Base-by-base conservation (phyloP, 257 asterid genomes). In the Solanum infundibuliforme region DNA sequence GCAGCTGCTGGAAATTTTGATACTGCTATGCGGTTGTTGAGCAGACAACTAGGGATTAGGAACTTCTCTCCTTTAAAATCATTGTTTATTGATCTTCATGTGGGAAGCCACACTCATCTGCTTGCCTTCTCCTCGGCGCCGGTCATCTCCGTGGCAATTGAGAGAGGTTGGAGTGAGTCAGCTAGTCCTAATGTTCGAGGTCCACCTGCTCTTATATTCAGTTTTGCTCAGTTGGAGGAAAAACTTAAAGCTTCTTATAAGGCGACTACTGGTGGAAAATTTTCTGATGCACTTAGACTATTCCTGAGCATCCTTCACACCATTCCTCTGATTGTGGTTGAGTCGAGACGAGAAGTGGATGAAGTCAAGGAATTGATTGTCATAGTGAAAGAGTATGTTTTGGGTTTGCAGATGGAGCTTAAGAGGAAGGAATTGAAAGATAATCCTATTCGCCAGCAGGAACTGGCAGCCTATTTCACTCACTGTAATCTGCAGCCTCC, bases 1-100 rank as follows among this genome's bases (percentile, higher is more conserved):
- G 98, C 95, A 23, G 98, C 98, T 76, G 98, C 98, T 9, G 99
- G 99, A 13, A 93, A 96, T 90, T 96, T 95, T 52, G 98, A 97
- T 88, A 95, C 96, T 13, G 98, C 98, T 43, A 94, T 95, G 99
- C 96, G 99, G 62, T 89, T 97, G 65, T 88, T 97, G 89, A 93
- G 88, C 93, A 95, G 98, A 13, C 99, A 97, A 86, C 83, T 97
- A 32, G 99, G 98, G 65, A 91, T 97, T 69, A 87, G 84, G 38
- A 97, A 95, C 86, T 97, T 97, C 74, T 46, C 93, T 62, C 98
- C 98, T 69, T 82, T 96, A 88, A 95, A 91, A 87, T 88, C 93
- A 12, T 92, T 91, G 29, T 95, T 96, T 73, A 87, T 93, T 4
- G 96, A 95, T 90, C 96, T 96, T 88, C 94, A 94, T 87, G 36